Evolutionary conservation across 1,139 yeast species (phyloP).

Genomic region (Taphrina deformans): DNA sequence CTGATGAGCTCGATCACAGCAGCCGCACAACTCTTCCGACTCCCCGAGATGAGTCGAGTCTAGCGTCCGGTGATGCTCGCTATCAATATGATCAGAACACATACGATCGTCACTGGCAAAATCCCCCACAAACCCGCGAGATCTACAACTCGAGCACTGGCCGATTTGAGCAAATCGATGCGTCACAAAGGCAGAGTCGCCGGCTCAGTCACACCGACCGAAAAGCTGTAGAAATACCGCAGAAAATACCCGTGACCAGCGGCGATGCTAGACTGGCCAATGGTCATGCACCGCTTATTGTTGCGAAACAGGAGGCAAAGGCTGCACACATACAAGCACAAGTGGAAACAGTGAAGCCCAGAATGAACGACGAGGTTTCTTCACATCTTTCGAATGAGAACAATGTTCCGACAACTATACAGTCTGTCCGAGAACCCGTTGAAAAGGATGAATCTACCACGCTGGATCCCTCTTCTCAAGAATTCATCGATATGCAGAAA

Average conservation of each 20-base stretch:
- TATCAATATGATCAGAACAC: constrained; percentile 30
- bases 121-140: constrained; percentile 26
- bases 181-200: constrained; percentile 6
- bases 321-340: neutral
- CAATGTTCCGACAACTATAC: neutral
- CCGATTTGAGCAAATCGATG: constrained; percentile 33
- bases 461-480: constrained; percentile 28
- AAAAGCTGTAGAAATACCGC: neutral
- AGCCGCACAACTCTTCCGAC: neutral
- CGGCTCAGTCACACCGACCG: constrained; percentile 19
- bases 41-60: neutral
- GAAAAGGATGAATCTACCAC: neutral
- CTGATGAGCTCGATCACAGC: neutral
- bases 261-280: neutral
- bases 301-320: neutral
- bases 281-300: constrained; percentile 1
- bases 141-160: constrained; percentile 34
- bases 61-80: constrained; percentile 16
- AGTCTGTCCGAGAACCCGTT: neutral
- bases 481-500: constrained; percentile 32
- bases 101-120: constrained; percentile 33
- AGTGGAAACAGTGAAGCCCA: neutral
- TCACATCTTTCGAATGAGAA: neutral
- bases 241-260: neutral
- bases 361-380: neutral